Conservation (phyloP, 2,329 filamentous ascomycete species). For the Aureobasidium musti region DNA sequence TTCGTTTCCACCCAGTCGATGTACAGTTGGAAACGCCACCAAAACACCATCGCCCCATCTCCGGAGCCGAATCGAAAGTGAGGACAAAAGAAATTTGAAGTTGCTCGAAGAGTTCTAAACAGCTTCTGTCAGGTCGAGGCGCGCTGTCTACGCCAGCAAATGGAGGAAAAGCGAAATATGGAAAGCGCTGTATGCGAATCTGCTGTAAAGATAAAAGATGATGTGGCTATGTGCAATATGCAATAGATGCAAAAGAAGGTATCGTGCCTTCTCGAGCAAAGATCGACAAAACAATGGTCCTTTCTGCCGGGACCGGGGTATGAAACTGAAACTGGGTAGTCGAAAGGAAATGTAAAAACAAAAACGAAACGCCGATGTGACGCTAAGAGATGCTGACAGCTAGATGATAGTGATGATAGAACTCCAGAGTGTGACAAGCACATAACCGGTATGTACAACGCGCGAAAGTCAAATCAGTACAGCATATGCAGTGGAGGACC, state of each 20-base stretch:
- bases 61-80: not conserved
- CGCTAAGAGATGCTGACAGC: conserved; percentile 27
- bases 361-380: conserved; percentile 21
- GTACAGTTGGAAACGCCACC: conserved; percentile 17
- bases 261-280: conserved; percentile 7
- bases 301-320: conserved; percentile 24
- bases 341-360: conserved; percentile 13
- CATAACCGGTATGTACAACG: conserved; percentile 28
- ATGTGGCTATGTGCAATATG: conserved; percentile 26
- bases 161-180: not conserved
- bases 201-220: conserved; percentile 18
- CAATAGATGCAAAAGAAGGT: conserved; percentile 13
- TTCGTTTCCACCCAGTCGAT: conserved; percentile 10
- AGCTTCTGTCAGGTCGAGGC: conserved; percentile 4
- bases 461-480: conserved; percentile 13
- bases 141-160: conserved; percentile 18
- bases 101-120: conserved; percentile 2
- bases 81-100: conserved; percentile 15
- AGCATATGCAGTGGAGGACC: not conserved
- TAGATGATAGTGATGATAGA: conserved; percentile 20
- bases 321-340: conserved; percentile 20
- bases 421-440: conserved; percentile 21
- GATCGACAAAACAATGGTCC: conserved; percentile 24
- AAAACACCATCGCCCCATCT: conserved; percentile 6
- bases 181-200: not conserved